Evolutionary conservation across 345 rosid genomes (phyloP).

Genomic region (Cardamine resedifolia): DNA sequence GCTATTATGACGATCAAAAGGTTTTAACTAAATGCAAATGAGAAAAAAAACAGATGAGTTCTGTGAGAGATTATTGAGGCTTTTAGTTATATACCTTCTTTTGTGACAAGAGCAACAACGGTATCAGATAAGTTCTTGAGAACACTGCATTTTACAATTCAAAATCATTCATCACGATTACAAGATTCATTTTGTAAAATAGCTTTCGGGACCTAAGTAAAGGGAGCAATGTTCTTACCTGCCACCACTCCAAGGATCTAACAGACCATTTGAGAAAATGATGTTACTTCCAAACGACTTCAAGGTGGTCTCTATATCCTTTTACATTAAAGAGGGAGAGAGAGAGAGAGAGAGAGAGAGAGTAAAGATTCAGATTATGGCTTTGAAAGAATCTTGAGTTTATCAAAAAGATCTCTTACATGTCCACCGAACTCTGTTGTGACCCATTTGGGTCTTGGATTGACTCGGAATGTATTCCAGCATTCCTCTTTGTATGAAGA

Average conservation of each 20-base stretch:
- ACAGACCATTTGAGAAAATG: conserved; percentile 87
- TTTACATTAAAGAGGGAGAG: too few relatives aligned
- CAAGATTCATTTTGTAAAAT: background rate
- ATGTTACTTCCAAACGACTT: conserved; percentile 84
- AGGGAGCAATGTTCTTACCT: conserved; percentile 46
- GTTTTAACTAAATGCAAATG: background rate
- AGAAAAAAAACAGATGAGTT: conserved; percentile 5
- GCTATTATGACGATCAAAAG: background rate
- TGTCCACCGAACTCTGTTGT: conserved; percentile 87
- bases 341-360: conserved; percentile 4
- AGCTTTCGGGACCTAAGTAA: background rate
- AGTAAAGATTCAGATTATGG: conserved; percentile 12
- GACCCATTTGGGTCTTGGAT: conserved; percentile 81
- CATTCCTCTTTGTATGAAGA: conserved; percentile 67
- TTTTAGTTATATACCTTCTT: conserved; percentile 67
- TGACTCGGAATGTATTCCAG: conserved; percentile 56
- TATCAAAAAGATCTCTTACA: conserved; percentile 46
- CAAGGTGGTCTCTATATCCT: conserved; percentile 71
- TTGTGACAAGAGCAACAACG: conserved; percentile 72
- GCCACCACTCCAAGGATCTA: conserved; percentile 99
- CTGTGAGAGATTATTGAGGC: conserved; percentile 8
- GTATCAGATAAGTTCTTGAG: conserved; percentile 71
- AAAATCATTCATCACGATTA: conserved; percentile 24
- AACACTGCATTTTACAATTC: conserved; percentile 54
- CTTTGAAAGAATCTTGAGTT: conserved; percentile 6